Percentiles rank a stretch among this genome's conserved stretches.
Conservation (phyloP, 2,329 filamentous ascomycete species). For the Exophiala sp. region DNA sequence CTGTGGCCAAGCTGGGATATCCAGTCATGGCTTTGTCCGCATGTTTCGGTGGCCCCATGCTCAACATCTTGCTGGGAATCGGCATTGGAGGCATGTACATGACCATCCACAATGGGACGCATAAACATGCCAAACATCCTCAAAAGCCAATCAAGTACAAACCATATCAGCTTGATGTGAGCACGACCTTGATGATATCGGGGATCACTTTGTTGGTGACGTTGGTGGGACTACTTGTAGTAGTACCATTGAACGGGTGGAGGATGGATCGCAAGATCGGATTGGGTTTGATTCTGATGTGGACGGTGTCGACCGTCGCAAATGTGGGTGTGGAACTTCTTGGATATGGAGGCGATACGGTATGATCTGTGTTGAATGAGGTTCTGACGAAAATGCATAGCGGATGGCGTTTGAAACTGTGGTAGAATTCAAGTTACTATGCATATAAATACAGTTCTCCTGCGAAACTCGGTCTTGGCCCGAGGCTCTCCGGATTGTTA, state of each 20-base stretch:
- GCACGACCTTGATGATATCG: slow-evolving; percentile 78
- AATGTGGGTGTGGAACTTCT: slow-evolving; percentile 77
- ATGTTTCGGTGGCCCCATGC: slow-evolving; percentile 97
- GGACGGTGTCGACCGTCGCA: slow-evolving; percentile 72
- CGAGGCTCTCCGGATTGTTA: background rate
- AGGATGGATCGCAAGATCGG: slow-evolving; percentile 79
- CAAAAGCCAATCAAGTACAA: slow-evolving; percentile 62
- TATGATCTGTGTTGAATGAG: background rate
- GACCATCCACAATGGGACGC: slow-evolving; percentile 67
- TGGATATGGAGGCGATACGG: slow-evolving; percentile 22
- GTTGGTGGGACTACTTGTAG: slow-evolving; percentile 70
- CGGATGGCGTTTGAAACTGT: background rate
- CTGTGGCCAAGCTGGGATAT: slow-evolving; percentile 86
- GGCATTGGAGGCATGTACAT: slow-evolving; percentile 89
- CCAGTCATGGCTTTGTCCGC: slow-evolving; percentile 94
- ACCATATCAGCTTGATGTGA: slow-evolving; percentile 79
- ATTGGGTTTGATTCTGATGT: slow-evolving; percentile 72
- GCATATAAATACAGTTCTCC: background rate
- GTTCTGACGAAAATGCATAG: background rate
- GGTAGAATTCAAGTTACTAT: background rate
- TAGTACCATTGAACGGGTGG: slow-evolving; percentile 84
- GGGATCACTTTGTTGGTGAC: slow-evolving; percentile 80
- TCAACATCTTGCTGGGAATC: slow-evolving; percentile 93
- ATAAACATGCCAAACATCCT: slow-evolving; percentile 65
- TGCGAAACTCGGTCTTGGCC: background rate